Evolutionary conservation across 768 basidiomycete species (phyloP).

Genomic region (Cubamyces sp.): DNA sequence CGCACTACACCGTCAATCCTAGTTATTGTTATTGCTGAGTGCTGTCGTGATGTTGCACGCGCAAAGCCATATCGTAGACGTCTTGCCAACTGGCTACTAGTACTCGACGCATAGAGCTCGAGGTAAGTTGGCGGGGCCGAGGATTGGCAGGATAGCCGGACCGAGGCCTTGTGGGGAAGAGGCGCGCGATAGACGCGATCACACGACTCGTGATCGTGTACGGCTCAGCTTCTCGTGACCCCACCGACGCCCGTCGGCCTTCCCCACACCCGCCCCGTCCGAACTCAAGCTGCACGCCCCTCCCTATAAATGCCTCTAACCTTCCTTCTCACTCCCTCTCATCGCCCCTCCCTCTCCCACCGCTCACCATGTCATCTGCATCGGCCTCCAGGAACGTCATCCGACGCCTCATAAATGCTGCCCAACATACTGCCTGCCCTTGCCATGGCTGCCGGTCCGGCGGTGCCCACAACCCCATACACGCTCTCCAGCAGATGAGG

Average conservation of each 20-base stretch:
- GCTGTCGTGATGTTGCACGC: too few relatives aligned
- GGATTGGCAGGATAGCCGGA: not conserved
- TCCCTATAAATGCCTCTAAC: slow-evolving; percentile 24
- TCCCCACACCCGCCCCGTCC: slow-evolving; percentile 25
- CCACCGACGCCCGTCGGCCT: slow-evolving; percentile 18
- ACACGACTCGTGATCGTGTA: slow-evolving; percentile 22
- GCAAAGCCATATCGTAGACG: too few relatives aligned
- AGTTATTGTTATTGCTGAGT: too few relatives aligned
- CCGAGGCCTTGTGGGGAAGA: slow-evolving; percentile 1
- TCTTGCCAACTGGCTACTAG: too few relatives aligned
- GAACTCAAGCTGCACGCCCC: not conserved
- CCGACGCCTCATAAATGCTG: slow-evolving; percentile 73
- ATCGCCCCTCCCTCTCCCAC: slow-evolving; percentile 11
- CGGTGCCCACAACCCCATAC: slow-evolving; percentile 44
- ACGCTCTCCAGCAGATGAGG: slow-evolving; percentile 64
- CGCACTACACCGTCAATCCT: too few relatives aligned
- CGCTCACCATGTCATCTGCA: slow-evolving; percentile 31
- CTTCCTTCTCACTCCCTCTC: slow-evolving; percentile 6
- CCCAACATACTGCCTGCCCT: slow-evolving; percentile 75
- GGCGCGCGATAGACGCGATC: slow-evolving; percentile 22
- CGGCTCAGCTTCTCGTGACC: slow-evolving; percentile 21
- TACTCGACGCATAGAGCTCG: too few relatives aligned
- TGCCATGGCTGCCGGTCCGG: slow-evolving; percentile 70
- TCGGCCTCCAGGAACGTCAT: slow-evolving; percentile 63
- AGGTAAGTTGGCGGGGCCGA: too few relatives aligned